Conservation (phyloP, 495 filamentous ascomycete genomes). For the Penicillium salamii region DNA sequence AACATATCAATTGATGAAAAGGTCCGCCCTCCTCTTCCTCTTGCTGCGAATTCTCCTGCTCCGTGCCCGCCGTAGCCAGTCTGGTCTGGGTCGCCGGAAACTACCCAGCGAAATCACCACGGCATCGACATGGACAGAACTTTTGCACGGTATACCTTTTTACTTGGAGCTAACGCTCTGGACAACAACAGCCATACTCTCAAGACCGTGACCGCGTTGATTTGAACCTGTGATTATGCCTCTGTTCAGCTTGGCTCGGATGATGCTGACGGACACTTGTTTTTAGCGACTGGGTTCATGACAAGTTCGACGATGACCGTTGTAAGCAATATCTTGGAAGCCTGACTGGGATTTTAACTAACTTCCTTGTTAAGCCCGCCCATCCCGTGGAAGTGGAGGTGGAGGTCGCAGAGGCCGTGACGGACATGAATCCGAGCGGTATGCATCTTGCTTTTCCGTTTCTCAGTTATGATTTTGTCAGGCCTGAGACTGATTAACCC, state of each 20-base stretch:
- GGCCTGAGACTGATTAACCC: slow-evolving; percentile 15
- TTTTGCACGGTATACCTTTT: slow-evolving; percentile 44
- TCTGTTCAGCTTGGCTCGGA: slow-evolving; percentile 4
- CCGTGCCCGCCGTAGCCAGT: slow-evolving; percentile 37
- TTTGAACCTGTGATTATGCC: slow-evolving; percentile 49
- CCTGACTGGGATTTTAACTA: no score
- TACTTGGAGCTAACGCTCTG: slow-evolving; percentile 54
- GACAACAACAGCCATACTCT: slow-evolving; percentile 54
- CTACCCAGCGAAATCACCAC: slow-evolving; percentile 29
- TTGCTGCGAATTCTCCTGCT: slow-evolving; percentile 34
- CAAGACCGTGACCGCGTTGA: slow-evolving; percentile 53
- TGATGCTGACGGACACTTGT: slow-evolving; percentile 12
- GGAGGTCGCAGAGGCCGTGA: slow-evolving; percentile 26
- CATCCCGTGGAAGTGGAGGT: slow-evolving; percentile 38
- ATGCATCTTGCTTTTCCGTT: slow-evolving; percentile 18
- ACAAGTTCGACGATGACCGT: slow-evolving; percentile 72
- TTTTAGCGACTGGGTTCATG: slow-evolving; percentile 84
- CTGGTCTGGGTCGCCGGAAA: slow-evolving; percentile 28
- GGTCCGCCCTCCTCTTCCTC: slow-evolving; percentile 45
- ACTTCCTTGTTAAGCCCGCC: slow-evolving; percentile 31
- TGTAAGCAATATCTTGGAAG: slow-evolving; percentile 19
- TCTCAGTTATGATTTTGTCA: not conserved
- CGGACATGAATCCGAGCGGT: slow-evolving; percentile 53
- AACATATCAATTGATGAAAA: slow-evolving; percentile 1
- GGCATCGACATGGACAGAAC: slow-evolving; percentile 37